Conservation (phyloP, 2,329 filamentous ascomycete genomes). For the Ascochyta fabae region DNA sequence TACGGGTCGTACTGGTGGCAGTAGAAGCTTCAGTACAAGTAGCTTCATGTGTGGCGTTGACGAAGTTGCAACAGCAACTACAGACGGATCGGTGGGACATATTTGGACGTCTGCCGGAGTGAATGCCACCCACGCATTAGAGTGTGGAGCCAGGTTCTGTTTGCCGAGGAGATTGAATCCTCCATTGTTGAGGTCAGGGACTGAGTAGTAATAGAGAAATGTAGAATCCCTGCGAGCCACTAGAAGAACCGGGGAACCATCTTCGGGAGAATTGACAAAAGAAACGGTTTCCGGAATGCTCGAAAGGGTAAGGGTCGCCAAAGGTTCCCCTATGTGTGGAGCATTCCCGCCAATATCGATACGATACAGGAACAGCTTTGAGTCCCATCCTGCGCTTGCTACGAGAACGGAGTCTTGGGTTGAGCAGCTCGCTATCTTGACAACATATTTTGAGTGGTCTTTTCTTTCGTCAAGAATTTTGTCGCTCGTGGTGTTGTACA, state of each 20-base stretch:
- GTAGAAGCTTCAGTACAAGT: slow-evolving; percentile 63
- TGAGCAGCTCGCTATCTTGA: slow-evolving; percentile 56
- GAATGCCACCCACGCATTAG: slow-evolving; percentile 69
- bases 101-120: slow-evolving; percentile 64
- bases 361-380: slow-evolving; percentile 61
- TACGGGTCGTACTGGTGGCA: slow-evolving; percentile 50
- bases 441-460: slow-evolving; percentile 66
- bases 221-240: slow-evolving; percentile 65
- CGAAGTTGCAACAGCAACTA: slow-evolving; percentile 67
- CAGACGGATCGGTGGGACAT: slow-evolving; percentile 60
- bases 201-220: slow-evolving; percentile 62
- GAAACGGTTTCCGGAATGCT: slow-evolving; percentile 65
- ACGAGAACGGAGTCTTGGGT: slow-evolving; percentile 46
- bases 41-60: slow-evolving; percentile 68
- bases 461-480: slow-evolving; percentile 56
- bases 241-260: slow-evolving; percentile 56
- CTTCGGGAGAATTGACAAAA: slow-evolving; percentile 59
- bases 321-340: slow-evolving; percentile 46
- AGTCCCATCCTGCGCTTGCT: slow-evolving; percentile 68
- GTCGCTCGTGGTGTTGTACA: slow-evolving; percentile 53
- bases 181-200: slow-evolving; percentile 29
- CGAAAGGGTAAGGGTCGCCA: slow-evolving; percentile 52
- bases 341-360: slow-evolving; percentile 35
- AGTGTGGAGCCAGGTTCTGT: slow-evolving; percentile 68
- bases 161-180: slow-evolving; percentile 54